A percentile compares a stretch with the other conserved stretches of the same genome.
Evolutionary conservation across 2,329 filamentous ascomycete genomes (phyloP).

Genomic region (Pseudocercospora fuligena): DNA sequence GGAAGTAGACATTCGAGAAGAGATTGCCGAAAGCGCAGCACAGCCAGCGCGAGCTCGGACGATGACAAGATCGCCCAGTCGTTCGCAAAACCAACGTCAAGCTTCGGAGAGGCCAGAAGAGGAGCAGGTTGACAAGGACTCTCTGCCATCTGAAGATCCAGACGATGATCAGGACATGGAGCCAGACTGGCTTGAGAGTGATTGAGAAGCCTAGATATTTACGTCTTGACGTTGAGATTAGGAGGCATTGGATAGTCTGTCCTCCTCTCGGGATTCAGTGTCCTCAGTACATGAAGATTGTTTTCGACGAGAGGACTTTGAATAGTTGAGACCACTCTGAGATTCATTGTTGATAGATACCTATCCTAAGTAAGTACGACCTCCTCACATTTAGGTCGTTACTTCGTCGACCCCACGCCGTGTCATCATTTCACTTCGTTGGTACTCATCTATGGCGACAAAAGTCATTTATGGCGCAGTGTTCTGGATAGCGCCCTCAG

Average conservation of each 20-base stretch:
- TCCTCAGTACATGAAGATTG: neutral
- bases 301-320: neutral
- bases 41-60: neutral
- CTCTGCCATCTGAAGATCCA: conserved; percentile 64
- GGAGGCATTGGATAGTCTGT: neutral
- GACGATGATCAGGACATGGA: conserved; percentile 67
- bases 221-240: neutral
- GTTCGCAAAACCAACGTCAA: neutral
- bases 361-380: conserved; percentile 1
- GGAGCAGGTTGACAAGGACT: conserved; percentile 52
- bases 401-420: neutral
- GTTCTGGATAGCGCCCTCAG: conserved; percentile 23
- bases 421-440: neutral
- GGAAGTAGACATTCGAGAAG: neutral
- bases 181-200: conserved; percentile 63
- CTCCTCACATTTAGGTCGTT: neutral
- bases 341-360: neutral
- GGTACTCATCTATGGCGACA: neutral
- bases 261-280: neutral
- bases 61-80: neutral
- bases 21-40: neutral
- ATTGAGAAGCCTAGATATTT: conserved; percentile 18
- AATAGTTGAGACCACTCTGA: neutral
- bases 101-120: conserved; percentile 8
- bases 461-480: neutral